These are phyloP conservation scores for Catharanthus roseus DNA, from an alignment of 257 asterid species.

Conservation along the genomic window DNA sequence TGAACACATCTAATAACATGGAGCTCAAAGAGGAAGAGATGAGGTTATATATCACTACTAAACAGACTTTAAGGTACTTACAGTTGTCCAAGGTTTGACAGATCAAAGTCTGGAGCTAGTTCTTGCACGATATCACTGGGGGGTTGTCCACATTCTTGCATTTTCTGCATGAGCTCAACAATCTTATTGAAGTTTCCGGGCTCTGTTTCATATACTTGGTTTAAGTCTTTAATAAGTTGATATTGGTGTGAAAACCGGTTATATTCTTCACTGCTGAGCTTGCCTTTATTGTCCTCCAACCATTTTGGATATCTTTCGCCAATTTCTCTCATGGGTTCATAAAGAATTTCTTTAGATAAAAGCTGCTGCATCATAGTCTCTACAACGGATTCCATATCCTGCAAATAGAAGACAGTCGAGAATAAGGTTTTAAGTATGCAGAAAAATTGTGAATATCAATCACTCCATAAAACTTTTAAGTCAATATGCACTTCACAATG, in stretches of 20 bases:
- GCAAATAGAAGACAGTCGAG: conserved; percentile 11
- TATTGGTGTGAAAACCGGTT: conserved; percentile 56
- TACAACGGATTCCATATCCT: conserved; percentile 92
- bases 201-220: conserved; percentile 62
- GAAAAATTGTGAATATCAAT: neutral
- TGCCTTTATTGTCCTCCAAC: conserved; percentile 73
- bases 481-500: neutral
- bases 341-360: conserved; percentile 85
- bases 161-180: conserved; percentile 97
- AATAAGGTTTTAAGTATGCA: conserved; percentile 1
- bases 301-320: conserved; percentile 87
- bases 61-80: conserved; percentile 30
- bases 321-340: conserved; percentile 96
- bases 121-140: conserved; percentile 86
- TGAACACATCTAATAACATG: too few relatives aligned
- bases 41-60: neutral
- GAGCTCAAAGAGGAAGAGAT: too few relatives aligned
- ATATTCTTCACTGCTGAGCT: conserved; percentile 59
- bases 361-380: conserved; percentile 99
- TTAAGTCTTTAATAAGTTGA: conserved; percentile 62
- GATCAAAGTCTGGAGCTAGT: conserved; percentile 85
- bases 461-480: neutral
- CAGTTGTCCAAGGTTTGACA: conserved; percentile 75
- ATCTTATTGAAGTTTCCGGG: conserved; percentile 88
- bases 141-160: conserved; percentile 99